These are phyloP conservation scores for Micromonas pusilla DNA, from an alignment of 139 green algal genomes.

Conservation along the genomic window DNA sequence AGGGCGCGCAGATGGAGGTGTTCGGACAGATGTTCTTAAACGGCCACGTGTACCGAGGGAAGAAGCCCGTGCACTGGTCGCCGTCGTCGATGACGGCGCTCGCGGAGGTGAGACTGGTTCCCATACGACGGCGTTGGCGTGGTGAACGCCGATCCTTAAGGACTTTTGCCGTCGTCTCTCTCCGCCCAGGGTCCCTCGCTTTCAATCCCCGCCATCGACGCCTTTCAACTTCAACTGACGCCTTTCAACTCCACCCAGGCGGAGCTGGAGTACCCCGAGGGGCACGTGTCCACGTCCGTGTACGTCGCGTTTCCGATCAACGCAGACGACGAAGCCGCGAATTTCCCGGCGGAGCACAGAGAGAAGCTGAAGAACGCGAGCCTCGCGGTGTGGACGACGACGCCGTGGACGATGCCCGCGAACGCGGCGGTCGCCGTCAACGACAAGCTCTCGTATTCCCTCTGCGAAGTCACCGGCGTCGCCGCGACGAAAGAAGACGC, in stretches of 20 bases:
- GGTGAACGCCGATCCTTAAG: too few relatives aligned
- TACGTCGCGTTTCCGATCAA: slow-evolving; percentile 72
- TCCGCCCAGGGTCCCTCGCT: too few relatives aligned
- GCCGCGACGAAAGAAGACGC: too few relatives aligned
- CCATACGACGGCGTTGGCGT: too few relatives aligned
- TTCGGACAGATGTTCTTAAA: slow-evolving; percentile 94
- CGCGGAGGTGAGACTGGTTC: too few relatives aligned
- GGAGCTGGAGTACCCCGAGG: slow-evolving; percentile 97
- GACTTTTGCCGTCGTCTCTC: too few relatives aligned
- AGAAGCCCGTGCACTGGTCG: slow-evolving; percentile 96
- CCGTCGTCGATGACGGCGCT: slow-evolving; percentile 87
- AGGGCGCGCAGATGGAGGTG: slow-evolving; percentile 55
- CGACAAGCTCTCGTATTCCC: slow-evolving; percentile 74
- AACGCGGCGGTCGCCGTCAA: slow-evolving; percentile 97
- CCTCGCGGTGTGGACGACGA: slow-evolving; percentile 77
- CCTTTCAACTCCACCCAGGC: too few relatives aligned
- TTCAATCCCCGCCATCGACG: too few relatives aligned
- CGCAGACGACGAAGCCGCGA: slow-evolving; percentile 8
- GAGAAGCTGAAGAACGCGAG: not conserved
- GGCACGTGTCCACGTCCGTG: slow-evolving; percentile 74
- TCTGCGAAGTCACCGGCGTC: slow-evolving; percentile 50
- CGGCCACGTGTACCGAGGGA: slow-evolving; percentile 86
- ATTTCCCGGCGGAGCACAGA: slow-evolving; percentile 18
- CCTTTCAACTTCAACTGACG: too few relatives aligned
- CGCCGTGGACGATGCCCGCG: slow-evolving; percentile 96